Percentiles rank a stretch among this genome's conserved stretches.
These are phyloP conservation scores for Phytophthora podocarpi DNA, from an alignment of 352 stramenopile genomes.

Conservation along the genomic window DNA sequence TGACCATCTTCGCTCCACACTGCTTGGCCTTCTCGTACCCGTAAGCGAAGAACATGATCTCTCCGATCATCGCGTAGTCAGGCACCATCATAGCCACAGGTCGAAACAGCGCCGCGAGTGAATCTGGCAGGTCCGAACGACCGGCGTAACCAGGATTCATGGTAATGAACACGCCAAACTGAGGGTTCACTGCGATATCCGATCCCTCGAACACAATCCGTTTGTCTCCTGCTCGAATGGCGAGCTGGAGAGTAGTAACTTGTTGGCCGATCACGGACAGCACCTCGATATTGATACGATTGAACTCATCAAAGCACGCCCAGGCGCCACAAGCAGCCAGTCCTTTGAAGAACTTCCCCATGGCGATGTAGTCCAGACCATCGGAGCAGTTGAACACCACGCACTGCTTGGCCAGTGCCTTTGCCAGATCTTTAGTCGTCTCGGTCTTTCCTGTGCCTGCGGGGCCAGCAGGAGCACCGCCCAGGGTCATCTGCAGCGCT, in stretches of 20 bases:
- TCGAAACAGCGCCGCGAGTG: constrained; percentile 94
- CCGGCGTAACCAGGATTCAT: constrained; percentile 97
- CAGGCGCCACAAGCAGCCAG: constrained; percentile 93
- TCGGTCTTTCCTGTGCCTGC: constrained; percentile 95
- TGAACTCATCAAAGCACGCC: constrained; percentile 97
- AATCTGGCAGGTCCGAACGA: constrained; percentile 94
- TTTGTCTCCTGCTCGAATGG: constrained; percentile 86
- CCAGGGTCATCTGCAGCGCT: constrained; percentile 94
- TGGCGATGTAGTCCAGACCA: constrained; percentile 94
- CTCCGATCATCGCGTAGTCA: constrained; percentile 95
- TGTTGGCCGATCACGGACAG: constrained; percentile 87
- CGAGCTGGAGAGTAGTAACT: constrained; percentile 87
- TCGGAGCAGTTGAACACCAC: constrained; percentile 97
- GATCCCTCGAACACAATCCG: constrained; percentile 94
- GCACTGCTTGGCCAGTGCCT: constrained; percentile 94
- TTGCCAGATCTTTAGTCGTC: constrained; percentile 94
- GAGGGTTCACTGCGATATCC: constrained; percentile 92
- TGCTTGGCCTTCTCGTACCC: constrained; percentile 94
- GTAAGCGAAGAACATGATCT: constrained; percentile 97
- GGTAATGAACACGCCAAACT: constrained; percentile 96
- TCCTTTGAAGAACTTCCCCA: constrained; percentile 95
- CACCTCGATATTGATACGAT: too few relatives aligned
- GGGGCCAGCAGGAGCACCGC: constrained; percentile 90
- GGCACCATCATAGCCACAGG: constrained; percentile 98
- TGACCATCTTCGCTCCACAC: constrained; percentile 96